Conservation (phyloP, 2,329 filamentous ascomycete species). For the Alternaria burnsii region DNA sequence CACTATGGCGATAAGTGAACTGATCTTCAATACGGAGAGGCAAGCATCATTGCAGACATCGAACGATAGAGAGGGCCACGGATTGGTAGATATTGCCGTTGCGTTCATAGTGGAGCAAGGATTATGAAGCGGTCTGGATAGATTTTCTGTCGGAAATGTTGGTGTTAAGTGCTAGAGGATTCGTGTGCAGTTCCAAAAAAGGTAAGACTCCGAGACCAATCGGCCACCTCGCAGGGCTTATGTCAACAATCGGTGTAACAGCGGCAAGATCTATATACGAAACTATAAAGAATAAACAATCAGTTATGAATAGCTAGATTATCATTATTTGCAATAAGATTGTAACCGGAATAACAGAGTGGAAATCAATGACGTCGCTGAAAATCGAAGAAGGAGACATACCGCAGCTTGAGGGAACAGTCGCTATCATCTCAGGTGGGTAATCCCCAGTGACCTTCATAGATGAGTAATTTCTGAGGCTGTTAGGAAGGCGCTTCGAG, state of each 20-base stretch:
- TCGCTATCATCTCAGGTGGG: background rate
- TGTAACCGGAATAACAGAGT: background rate
- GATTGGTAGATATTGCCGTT: background rate
- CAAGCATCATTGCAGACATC: background rate
- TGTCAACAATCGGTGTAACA: background rate
- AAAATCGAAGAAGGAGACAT: background rate
- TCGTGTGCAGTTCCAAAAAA: background rate
- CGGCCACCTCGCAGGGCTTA: background rate
- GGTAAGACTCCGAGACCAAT: background rate
- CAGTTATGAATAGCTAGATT: background rate
- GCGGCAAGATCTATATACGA: background rate
- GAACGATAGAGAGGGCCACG: background rate
- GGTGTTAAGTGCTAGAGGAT: background rate
- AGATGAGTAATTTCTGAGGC: background rate
- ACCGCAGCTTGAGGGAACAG: background rate
- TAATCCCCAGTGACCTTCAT: too few species aligned
- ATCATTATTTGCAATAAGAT: background rate
- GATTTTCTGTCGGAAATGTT: background rate
- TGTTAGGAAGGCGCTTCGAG: constrained; percentile 2
- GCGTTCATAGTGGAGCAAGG: background rate
- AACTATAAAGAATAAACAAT: background rate
- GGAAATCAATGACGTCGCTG: background rate
- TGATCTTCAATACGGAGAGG: background rate
- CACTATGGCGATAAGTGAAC: background rate
- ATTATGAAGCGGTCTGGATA: background rate